Conservation (phyloP, 140 eudicot species). For the Flaveria floridana region DNA sequence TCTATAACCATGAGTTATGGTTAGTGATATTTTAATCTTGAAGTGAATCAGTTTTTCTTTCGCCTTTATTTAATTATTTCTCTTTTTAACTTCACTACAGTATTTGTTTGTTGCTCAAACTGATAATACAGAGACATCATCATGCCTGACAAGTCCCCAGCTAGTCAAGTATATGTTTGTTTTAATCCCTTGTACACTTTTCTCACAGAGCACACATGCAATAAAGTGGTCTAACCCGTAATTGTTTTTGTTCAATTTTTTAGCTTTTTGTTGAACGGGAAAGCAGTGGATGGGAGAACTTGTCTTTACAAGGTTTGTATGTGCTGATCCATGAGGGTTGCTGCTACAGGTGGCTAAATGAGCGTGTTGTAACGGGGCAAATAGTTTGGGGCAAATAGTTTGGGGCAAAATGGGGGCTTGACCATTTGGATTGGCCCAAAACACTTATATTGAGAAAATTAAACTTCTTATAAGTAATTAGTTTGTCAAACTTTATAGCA, state of each 20-base stretch:
- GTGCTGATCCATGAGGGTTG: neutral
- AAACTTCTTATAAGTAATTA: neutral
- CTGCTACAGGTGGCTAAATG: conserved; percentile 4
- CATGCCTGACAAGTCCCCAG: conserved; percentile 69
- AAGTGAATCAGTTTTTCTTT: neutral
- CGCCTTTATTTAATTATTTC: neutral
- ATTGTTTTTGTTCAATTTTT: conserved; percentile 22
- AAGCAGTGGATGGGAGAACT: conserved; percentile 61
- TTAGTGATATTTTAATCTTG: neutral
- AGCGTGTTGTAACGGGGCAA: conserved; percentile 11
- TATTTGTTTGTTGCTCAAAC: conserved; percentile 65
- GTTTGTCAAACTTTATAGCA: neutral
- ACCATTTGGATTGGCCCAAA: neutral
- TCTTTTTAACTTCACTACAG: conserved; percentile 40
- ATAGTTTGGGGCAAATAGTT: neutral
- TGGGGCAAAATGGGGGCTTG: neutral
- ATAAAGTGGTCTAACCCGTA: conserved; percentile 26
- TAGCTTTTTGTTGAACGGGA: conserved; percentile 78
- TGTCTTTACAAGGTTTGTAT: conserved; percentile 54
- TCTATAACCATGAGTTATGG: neutral
- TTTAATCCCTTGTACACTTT: conserved; percentile 7
- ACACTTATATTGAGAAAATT: neutral
- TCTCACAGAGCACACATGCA: neutral
- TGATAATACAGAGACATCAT: conserved; percentile 65
- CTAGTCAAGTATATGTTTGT: conserved; percentile 56